phyloP scores from a whole-genome alignment of 192 early-diverging fungal genomes.

The Jimgerdemannia lactiflua region DNA sequence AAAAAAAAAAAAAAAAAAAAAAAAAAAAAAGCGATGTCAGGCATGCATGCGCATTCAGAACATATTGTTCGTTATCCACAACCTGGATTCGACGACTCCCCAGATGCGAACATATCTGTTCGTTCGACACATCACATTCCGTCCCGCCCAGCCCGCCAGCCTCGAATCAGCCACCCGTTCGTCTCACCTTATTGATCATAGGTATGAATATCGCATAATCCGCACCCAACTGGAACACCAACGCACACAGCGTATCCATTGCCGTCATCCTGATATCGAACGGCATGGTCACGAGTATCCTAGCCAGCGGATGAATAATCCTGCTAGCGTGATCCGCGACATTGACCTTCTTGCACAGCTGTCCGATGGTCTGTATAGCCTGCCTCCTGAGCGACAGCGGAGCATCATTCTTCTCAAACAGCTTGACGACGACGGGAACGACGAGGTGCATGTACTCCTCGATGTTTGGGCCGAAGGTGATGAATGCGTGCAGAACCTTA shows the following conservation, averaged over 20 bases:
- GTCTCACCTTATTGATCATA: constrained; percentile 72
- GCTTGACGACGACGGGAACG: constrained; percentile 76
- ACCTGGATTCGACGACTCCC: too few relatives aligned
- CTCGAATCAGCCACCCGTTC: not conserved
- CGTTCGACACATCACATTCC: too few relatives aligned
- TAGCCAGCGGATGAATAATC: constrained; percentile 81
- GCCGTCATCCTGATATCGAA: constrained; percentile 56
- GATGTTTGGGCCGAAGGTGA: constrained; percentile 80
- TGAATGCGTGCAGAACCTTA: constrained; percentile 74
- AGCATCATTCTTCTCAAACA: constrained; percentile 72
- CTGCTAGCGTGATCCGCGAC: constrained; percentile 84
- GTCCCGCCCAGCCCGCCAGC: too few relatives aligned
- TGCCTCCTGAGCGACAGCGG: constrained; percentile 57
- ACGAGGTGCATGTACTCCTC: constrained; percentile 93
- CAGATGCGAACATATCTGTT: too few relatives aligned
- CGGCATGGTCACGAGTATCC: constrained; percentile 57
- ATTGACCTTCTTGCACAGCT: constrained; percentile 74
- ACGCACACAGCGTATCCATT: constrained; percentile 79
- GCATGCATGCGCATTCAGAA: too few relatives aligned
- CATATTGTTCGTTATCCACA: too few relatives aligned
- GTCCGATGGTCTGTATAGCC: constrained; percentile 69
- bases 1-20: too few relatives aligned
- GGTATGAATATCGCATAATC: constrained; percentile 90
- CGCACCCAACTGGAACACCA: constrained; percentile 80
- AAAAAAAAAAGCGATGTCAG: too few relatives aligned